Base-by-base conservation (phyloP, 192 early-diverging fungal species). In the Coemansia reversa region DNA sequence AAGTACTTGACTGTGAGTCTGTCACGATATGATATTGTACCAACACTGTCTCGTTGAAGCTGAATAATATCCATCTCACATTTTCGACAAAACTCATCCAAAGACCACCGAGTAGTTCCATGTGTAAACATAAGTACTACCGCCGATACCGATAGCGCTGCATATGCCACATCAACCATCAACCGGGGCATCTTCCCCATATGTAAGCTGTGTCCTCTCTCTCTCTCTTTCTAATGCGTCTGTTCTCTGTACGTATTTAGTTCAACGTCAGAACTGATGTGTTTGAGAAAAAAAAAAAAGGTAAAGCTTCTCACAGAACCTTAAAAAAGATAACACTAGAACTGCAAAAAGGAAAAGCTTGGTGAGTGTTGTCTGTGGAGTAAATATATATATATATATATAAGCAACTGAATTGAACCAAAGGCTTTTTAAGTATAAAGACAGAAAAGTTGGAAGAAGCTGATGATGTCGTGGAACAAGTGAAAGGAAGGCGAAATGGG, bases 21-120 rank as follows among this genome's bases (percentile, higher is more conserved):
- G 58, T 82, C 79, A 9, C 74, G 70, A 48, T 82, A 82, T 11
- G 63, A 24, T 45, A 76, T 23, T 5, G 65, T 29, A 8, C 32
- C 48, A 16, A 49, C 47, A 19, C 30, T 28, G 22, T 64, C 50
- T n/a, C 54, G 65, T 47, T 66, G 56, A 11, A 62, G 50, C 33
- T 65, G 66, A 20, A 69, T 60, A n/a, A 80, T 71, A n/a, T 80
- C 77, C 4, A 55, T 27, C 42, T 64, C 77, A 62, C 78, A 81
- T 50, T 81, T 81, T 16, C 60, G 69, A 19, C 65, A 59, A 29
- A 81, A 81, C 69, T 81, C 78, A 55, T 72, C 69, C 19, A 81
- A 30, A 24, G 78, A 58, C 69, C 78, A 67, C 42, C 69, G 62
- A 22, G 66, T 24, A 11, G 62, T 60, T 4, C 64, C 62, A 33